Conservation (phyloP, 345 rosid species). For the Eucalyptus paniculata region DNA sequence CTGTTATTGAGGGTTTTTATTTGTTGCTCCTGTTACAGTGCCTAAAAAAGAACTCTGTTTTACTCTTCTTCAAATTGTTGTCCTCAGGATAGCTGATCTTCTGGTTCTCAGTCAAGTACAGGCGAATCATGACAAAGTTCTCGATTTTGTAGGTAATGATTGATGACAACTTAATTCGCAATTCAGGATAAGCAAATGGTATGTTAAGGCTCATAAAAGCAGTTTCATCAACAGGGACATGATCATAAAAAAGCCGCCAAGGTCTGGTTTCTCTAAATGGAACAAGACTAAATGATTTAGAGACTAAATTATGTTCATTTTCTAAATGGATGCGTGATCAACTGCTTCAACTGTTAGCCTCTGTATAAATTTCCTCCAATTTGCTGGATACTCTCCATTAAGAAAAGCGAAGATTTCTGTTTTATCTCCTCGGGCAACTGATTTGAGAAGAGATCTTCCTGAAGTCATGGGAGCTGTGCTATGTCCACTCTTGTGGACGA, state of each 20-base stretch:
- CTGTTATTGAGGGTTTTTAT: background rate
- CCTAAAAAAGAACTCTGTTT: background rate
- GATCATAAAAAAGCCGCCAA: background rate
- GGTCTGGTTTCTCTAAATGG: background rate
- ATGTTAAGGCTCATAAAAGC: too few relatives aligned
- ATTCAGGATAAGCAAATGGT: too few relatives aligned
- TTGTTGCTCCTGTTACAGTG: background rate
- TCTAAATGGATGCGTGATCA: background rate
- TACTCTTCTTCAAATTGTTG: background rate
- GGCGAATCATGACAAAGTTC: background rate
- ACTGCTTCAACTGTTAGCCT: background rate
- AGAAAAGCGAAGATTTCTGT: background rate
- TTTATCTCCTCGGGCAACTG: conserved; percentile 2
- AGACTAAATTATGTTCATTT: background rate
- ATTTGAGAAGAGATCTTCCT: conserved; percentile 4
- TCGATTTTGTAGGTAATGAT: too few relatives aligned
- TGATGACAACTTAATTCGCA: too few relatives aligned
- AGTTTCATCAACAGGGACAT: background rate
- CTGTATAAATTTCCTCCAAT: background rate
- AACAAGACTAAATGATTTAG: background rate
- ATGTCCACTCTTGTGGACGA: background rate
- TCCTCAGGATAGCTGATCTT: background rate
- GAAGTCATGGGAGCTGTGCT: conserved; percentile 3
- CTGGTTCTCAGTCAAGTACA: background rate
- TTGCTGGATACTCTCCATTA: background rate